Conservation (phyloP, 176 grass and related monocot species). For the Guadua angustifolia region DNA sequence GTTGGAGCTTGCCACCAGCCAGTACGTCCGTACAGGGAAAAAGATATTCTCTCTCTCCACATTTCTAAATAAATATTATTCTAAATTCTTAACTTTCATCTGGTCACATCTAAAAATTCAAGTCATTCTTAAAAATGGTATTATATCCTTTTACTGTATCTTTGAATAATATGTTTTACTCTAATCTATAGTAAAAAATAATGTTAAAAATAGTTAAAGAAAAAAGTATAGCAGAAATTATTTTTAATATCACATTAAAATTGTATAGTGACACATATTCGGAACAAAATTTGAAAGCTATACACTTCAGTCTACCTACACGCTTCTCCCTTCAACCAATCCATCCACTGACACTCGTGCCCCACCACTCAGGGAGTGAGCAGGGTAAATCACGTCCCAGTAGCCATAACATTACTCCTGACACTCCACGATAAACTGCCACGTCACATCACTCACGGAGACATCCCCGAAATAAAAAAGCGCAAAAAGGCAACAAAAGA, state of each 20-base stretch:
- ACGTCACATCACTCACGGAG: background rate
- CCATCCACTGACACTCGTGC: background rate
- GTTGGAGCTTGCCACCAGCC: background rate
- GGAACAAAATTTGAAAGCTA: no score
- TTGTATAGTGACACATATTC: no score
- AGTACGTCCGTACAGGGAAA: background rate
- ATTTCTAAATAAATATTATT: no score
- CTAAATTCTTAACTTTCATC: no score
- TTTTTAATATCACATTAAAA: no score
- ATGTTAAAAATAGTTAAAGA: no score
- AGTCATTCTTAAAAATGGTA: no score
- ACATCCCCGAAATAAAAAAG: background rate
- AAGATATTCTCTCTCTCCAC: background rate
- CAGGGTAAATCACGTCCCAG: background rate
- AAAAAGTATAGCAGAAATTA: no score
- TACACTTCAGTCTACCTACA: background rate
- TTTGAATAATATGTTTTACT: no score
- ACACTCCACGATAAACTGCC: background rate
- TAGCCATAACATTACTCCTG: background rate
- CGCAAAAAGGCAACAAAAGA: background rate
- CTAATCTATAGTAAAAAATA: no score
- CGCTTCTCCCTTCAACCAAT: background rate
- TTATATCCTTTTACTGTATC: no score
- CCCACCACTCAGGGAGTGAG: background rate
- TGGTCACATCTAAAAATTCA: no score